Conservation (phyloP, 148 eudicot species). For the Vaccinium myrtillus region DNA sequence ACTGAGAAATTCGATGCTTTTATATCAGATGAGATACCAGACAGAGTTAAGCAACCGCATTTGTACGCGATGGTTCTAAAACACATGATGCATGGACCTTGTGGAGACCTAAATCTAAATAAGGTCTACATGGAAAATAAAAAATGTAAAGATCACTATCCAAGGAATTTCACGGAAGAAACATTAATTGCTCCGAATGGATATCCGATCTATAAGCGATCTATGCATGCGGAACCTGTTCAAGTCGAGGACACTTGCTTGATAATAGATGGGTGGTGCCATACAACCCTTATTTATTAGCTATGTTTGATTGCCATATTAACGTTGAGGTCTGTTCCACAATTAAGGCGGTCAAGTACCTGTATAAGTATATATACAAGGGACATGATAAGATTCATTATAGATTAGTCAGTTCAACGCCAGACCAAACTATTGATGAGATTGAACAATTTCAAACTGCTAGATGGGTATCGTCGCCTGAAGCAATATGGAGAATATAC, state of each 20-base stretch:
- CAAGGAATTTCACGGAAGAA: neutral
- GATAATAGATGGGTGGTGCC: neutral
- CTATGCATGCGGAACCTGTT: neutral
- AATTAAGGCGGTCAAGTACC: neutral
- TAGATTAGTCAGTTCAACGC: too few relatives aligned
- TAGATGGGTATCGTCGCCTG: neutral
- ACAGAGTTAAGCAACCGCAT: too few relatives aligned
- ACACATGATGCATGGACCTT: too few relatives aligned
- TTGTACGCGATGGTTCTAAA: too few relatives aligned
- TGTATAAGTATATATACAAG: neutral
- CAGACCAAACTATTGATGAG: neutral
- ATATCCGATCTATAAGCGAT: neutral
- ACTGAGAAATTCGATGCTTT: neutral
- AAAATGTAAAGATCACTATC: neutral
- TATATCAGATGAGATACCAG: neutral
- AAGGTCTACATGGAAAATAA: too few relatives aligned
- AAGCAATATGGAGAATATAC: neutral
- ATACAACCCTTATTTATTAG: neutral
- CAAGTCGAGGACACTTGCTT: neutral
- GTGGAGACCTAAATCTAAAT: neutral
- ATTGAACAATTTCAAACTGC: neutral
- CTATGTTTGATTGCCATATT: neutral
- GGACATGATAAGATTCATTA: neutral
- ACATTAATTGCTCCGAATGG: neutral
- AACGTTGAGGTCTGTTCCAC: neutral